These are phyloP conservation scores for Endoconidiophora polonica DNA, from an alignment of 2,329 filamentous ascomycete genomes.

Conservation along the genomic window DNA sequence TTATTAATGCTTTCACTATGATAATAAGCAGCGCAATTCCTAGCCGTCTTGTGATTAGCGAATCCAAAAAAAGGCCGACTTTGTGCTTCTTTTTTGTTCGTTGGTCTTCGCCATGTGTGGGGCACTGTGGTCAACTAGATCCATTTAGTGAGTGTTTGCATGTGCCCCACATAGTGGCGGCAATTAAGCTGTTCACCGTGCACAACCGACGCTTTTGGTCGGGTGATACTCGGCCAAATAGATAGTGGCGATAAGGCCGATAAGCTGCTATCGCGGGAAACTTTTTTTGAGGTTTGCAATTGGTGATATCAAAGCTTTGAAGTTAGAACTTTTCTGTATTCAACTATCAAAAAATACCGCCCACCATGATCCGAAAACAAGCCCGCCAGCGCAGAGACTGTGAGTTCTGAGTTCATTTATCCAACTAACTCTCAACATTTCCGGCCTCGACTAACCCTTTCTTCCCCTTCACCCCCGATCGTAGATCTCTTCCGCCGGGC, in stretches of 20 bases:
- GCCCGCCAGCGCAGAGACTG: slow-evolving; percentile 26
- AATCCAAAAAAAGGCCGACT: no score
- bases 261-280: slow-evolving; percentile 11
- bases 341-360: neutral
- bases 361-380: slow-evolving; percentile 21
- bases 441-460: neutral
- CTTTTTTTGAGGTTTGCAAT: slow-evolving; percentile 8
- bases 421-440: neutral
- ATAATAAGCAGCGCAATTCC: no score
- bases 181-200: no score
- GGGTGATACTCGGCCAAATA: slow-evolving; percentile 3
- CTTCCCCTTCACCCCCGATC: neutral
- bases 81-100: no score
- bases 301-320: neutral
- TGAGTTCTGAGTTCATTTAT: slow-evolving; percentile 10
- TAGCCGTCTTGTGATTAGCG: no score
- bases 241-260: slow-evolving; percentile 3
- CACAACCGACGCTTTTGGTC: neutral
- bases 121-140: no score
- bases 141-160: no score
- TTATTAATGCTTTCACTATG: no score
- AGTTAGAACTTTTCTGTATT: neutral
- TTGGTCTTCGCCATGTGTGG: no score
- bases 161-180: no score
- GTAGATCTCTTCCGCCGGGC: slow-evolving; percentile 70